Evolutionary conservation across 2,329 filamentous ascomycete genomes (phyloP).

Genomic region (Taxawa tesnikishii): DNA sequence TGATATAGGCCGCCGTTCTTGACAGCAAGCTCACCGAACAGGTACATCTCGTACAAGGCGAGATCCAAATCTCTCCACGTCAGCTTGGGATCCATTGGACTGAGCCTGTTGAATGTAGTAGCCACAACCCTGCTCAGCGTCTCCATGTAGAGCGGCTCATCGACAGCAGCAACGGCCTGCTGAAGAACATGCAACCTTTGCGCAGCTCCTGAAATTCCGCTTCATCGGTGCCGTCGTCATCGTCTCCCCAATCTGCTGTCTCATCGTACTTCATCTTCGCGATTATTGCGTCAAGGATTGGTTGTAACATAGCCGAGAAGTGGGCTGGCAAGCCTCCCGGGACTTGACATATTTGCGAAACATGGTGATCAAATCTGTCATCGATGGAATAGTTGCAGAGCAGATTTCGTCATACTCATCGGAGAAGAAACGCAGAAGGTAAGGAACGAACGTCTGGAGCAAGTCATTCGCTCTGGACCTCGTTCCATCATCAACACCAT

Average conservation of each 20-base stretch:
- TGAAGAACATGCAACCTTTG: conserved; percentile 83
- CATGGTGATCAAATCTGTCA: conserved; percentile 85
- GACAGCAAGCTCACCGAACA: conserved; percentile 90
- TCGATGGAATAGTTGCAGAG: conserved; percentile 83
- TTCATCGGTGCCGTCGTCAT: conserved; percentile 91
- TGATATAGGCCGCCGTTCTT: conserved; percentile 75
- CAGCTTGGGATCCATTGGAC: conserved; percentile 59
- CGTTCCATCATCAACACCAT: conserved; percentile 47
- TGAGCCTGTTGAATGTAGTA: conserved; percentile 70
- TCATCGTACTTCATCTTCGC: conserved; percentile 97
- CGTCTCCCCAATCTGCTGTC: conserved; percentile 82
- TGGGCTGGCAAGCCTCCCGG: conserved; percentile 54
- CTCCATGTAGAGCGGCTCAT: conserved; percentile 79
- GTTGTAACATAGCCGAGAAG: conserved; percentile 72
- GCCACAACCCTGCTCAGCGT: conserved; percentile 80
- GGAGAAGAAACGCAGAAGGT: conserved; percentile 85
- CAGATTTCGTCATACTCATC: conserved; percentile 98
- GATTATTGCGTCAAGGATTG: conserved; percentile 84
- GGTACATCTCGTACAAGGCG: conserved; percentile 85
- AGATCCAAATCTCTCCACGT: conserved; percentile 95
- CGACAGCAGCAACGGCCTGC: conserved; percentile 80
- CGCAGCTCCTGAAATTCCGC: conserved; percentile 93
- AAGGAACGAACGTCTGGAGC: conserved; percentile 71
- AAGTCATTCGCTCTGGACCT: conserved; percentile 68
- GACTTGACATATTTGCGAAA: conserved; percentile 64